These are phyloP conservation scores for Auricularia cornea DNA, from an alignment of 768 basidiomycete genomes.

Conservation along the genomic window DNA sequence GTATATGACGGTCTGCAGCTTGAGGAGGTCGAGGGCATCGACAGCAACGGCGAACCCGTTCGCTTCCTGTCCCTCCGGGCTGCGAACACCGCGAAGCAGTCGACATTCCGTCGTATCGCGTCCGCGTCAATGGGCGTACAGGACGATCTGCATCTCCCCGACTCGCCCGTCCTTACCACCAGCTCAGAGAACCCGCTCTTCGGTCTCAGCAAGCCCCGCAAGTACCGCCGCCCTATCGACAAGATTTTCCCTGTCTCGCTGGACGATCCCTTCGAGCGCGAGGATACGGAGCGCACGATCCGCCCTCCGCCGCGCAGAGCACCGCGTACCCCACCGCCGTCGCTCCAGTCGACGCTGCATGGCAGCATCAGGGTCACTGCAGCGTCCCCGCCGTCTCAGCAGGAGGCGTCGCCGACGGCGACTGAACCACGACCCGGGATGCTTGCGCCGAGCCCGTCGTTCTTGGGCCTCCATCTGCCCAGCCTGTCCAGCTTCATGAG, in stretches of 20 bases:
- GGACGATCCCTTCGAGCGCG: neutral
- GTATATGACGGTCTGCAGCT: constrained; percentile 57
- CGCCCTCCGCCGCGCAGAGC: neutral
- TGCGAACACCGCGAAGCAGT: neutral
- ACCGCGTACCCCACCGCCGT: neutral
- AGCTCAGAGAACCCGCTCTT: neutral
- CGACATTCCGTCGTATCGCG: neutral
- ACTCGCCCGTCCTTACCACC: neutral
- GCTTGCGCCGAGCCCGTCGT: neutral
- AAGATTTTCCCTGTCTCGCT: neutral
- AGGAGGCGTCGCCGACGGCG: neutral
- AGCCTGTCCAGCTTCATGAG: neutral
- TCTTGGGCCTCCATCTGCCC: neutral
- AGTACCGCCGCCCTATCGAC: neutral
- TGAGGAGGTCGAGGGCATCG: constrained; percentile 28
- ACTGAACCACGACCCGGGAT: neutral
- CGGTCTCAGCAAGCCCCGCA: neutral
- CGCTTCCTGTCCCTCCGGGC: neutral
- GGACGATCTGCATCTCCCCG: neutral
- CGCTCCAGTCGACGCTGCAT: neutral
- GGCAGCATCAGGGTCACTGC: neutral
- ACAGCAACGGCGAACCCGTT: constrained; percentile 21
- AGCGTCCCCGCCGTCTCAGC: neutral
- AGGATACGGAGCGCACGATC: neutral
- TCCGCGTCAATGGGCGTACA: neutral